These are phyloP conservation scores for Pilatotrama ljubarskyi DNA, from an alignment of 768 basidiomycete genomes.

Conservation along the genomic window DNA sequence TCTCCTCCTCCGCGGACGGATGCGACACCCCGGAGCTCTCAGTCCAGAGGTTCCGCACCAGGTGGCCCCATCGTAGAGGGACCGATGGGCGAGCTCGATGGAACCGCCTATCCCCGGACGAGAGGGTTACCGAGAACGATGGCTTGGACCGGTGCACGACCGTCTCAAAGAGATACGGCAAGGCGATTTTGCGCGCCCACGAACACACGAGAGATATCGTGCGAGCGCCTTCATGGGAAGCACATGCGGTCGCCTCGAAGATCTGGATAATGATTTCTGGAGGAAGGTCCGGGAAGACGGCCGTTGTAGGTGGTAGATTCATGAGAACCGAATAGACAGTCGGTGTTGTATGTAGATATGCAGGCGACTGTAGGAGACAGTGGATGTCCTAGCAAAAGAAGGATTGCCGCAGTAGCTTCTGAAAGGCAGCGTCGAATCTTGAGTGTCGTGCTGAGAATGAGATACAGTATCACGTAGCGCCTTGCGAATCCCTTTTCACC, in stretches of 20 bases:
- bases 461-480: too few relatives aligned
- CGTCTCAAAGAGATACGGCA: constrained; percentile 25
- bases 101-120: constrained; percentile 1
- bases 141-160: constrained; percentile 17
- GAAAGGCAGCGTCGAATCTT: too few relatives aligned
- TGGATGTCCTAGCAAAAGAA: not conserved
- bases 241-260: constrained; percentile 19
- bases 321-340: not conserved
- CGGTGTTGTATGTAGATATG: not conserved
- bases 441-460: too few relatives aligned
- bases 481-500: too few relatives aligned
- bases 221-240: constrained; percentile 16
- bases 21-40: constrained; percentile 22
- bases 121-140: constrained; percentile 8
- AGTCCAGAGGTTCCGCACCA: constrained; percentile 28
- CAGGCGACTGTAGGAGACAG: not conserved
- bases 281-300: constrained; percentile 18
- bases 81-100: not conserved
- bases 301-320: not conserved
- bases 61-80: constrained; percentile 12
- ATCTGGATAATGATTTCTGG: constrained; percentile 27
- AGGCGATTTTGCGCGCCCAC: constrained; percentile 23
- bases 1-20: constrained; percentile 18
- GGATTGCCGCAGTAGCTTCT: too few relatives aligned
- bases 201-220: constrained; percentile 23